Evolutionary conservation across 139 green algal genomes (phyloP), one percentile per base, ranked within the genome.

Genomic region (Marvania coccoides): DNA sequence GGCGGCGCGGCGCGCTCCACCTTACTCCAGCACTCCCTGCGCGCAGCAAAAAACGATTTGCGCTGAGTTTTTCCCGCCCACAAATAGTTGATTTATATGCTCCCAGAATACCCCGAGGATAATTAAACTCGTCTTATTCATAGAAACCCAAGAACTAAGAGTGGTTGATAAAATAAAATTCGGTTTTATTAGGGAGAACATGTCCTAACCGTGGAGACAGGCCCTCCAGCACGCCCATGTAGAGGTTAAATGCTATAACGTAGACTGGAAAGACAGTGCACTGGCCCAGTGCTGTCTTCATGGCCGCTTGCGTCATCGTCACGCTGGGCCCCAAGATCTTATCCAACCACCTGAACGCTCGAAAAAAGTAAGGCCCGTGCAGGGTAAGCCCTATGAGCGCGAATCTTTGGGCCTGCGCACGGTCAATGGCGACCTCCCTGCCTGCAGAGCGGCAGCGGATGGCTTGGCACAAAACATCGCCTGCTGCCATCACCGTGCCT

Each of bases 321-420:
- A 46, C 7, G 13, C 36, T 9, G 24, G 36, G 19, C 2, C 67
- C 72, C 1, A 83, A 57, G 0, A 29, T 24, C 2, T 35, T 28
- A 26, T 87, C 80, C 5, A 87, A 33, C 68, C 69, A 79, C 6
- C 51, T 33, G 37, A 86, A 87, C 13, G 64, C 76, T 12, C 42
- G 56, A 3, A 70, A 62, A 68, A 87, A 84, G 53, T 72, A 85
- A 9, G 80, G 80, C 4, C 80, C 80, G 30, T 87, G 80, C 4
- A 87, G 70, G 0, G 69, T 75, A 10, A 74, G 31, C 5, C 80
- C 80, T 1, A 86, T 47, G 4, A 78, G 30, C 4, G 67, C 77
- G 39, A 84, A 83, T 5, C 69, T 59, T 1, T 45, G 36, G 0
- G 77, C 75, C n/a, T 79, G 57, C 36, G 42, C 36, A 9, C 48